Evolutionary conservation across 192 early-diverging fungal species (phyloP).

Genomic region (Backusella morwellensis): DNA sequence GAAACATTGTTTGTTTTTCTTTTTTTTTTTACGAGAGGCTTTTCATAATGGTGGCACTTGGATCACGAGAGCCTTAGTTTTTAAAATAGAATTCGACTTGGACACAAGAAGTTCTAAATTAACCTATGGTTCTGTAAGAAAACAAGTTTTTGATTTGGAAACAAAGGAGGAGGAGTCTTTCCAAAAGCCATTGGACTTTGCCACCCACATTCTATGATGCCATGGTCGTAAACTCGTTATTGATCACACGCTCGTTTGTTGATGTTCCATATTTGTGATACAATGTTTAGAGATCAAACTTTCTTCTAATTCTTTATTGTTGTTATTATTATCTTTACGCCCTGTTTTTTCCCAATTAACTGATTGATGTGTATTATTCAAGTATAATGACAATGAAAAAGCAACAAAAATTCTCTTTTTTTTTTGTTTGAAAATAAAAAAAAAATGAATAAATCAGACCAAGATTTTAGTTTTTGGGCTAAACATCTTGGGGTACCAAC

Average conservation of each 20-base stretch:
- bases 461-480: neutral
- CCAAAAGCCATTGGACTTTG: no score
- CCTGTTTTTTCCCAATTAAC: no score
- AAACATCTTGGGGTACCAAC: neutral
- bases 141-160: no score
- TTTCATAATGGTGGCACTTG: neutral
- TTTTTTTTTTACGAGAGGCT: neutral
- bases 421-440: neutral
- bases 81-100: no score
- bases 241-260: neutral
- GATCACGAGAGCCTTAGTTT: neutral
- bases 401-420: neutral
- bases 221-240: neutral
- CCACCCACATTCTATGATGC: neutral
- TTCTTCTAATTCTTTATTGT: neutral
- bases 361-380: neutral
- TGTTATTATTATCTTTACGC: neutral
- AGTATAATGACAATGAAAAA: neutral
- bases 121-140: no score
- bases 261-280: neutral
- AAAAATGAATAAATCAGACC: neutral
- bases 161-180: no score
- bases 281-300: neutral
- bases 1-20: neutral
- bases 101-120: no score